phyloP scores from a whole-genome alignment of 2,329 filamentous ascomycete genomes.

The Penicillium sp. region DNA sequence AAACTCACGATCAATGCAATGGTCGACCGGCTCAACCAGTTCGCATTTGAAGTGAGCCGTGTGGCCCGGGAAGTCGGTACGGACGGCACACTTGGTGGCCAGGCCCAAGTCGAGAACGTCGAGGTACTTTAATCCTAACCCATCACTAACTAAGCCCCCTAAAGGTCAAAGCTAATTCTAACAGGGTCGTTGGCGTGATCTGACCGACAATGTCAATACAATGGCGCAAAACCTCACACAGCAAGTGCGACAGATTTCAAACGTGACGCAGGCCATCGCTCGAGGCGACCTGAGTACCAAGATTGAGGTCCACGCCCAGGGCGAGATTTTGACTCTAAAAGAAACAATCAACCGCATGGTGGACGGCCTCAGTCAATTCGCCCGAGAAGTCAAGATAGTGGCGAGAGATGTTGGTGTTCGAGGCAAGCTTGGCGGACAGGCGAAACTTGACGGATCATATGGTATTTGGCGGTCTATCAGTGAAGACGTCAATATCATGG shows the following conservation, averaged over 20 bases:
- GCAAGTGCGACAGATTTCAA: constrained; percentile 81
- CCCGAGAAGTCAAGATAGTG: constrained; percentile 87
- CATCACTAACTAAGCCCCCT: no score
- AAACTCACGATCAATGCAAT: constrained; percentile 79
- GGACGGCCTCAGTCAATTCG: constrained; percentile 87
- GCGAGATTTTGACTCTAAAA: constrained; percentile 87
- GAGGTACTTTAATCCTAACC: constrained; percentile 31
- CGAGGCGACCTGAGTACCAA: constrained; percentile 92
- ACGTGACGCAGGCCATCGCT: constrained; percentile 88
- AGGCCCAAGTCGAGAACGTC: constrained; percentile 62
- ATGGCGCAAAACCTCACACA: constrained; percentile 62
- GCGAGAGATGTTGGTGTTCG: constrained; percentile 94
- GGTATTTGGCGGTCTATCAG: constrained; percentile 97
- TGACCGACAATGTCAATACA: constrained; percentile 65
- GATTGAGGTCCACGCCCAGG: constrained; percentile 88
- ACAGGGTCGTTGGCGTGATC: constrained; percentile 60
- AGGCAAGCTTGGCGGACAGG: constrained; percentile 96
- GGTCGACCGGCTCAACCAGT: constrained; percentile 62
- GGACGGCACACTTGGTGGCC: constrained; percentile 60
- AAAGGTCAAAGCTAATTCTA: no score
- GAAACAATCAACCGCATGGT: constrained; percentile 99
- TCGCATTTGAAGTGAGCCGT: constrained; percentile 63
- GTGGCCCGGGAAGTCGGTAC: constrained; percentile 63
- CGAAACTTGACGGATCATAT: constrained; percentile 83
- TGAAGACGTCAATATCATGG: constrained; percentile 91